Evolutionary conservation across 148 eudicot species (phyloP).

Genomic region (Polygonum maritimum): DNA sequence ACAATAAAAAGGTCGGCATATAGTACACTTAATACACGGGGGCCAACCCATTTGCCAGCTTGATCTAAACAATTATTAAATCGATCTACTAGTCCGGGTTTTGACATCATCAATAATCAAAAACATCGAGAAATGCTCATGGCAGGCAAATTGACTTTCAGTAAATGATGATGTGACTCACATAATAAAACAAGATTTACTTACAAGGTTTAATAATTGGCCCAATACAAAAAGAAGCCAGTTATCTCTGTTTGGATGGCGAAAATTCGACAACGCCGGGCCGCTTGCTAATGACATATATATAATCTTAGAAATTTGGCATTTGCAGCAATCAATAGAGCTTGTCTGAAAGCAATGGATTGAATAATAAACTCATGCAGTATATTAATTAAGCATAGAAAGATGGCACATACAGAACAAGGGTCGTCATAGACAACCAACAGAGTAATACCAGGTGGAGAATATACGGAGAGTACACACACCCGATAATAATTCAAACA

Average conservation of each 20-base stretch:
- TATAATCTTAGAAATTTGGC: background rate
- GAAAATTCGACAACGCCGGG: background rate
- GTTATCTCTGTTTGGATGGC: background rate
- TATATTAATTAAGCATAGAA: background rate
- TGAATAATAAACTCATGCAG: background rate
- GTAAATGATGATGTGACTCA: background rate
- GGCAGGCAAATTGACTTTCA: background rate
- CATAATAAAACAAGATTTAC: background rate
- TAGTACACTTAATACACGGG: background rate
- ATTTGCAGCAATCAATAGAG: background rate
- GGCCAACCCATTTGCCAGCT: background rate
- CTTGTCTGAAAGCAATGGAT: background rate
- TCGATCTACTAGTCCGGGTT: background rate
- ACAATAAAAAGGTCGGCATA: background rate
- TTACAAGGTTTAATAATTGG: no score
- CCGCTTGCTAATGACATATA: background rate
- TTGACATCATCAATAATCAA: background rate
- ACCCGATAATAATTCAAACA: no score
- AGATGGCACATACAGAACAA: background rate
- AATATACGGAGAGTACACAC: background rate
- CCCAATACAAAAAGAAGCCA: background rate
- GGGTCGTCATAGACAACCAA: background rate
- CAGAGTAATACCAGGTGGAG: background rate
- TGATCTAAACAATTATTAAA: background rate
- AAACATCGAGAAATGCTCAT: background rate